Conservation (phyloP, 495 filamentous ascomycete genomes). For the Patellaria atrata region DNA sequence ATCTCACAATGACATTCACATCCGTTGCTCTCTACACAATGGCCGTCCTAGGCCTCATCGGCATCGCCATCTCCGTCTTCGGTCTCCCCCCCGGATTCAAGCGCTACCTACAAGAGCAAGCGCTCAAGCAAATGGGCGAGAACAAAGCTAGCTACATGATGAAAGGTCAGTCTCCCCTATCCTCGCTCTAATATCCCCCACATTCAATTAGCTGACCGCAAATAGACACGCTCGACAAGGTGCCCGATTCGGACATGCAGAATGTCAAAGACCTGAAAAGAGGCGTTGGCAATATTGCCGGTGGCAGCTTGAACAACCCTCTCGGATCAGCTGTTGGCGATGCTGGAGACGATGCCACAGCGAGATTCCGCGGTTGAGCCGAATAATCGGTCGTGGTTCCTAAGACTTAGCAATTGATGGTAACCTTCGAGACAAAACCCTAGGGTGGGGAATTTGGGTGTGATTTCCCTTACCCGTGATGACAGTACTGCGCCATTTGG, state of each 20-base stretch:
- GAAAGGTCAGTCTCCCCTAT: slow-evolving; percentile 16
- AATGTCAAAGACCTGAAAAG: slow-evolving; percentile 26
- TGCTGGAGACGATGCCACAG: slow-evolving; percentile 20
- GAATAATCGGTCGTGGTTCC: no score
- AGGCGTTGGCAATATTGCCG: slow-evolving; percentile 23
- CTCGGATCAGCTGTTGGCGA: slow-evolving; percentile 25
- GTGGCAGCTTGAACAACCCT: slow-evolving; percentile 25
- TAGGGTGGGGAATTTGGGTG: no score
- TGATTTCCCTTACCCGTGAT: no score
- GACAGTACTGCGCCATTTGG: no score
- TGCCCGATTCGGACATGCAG: slow-evolving; percentile 27
- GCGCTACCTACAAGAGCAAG: slow-evolving; percentile 31
- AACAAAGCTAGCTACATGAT: slow-evolving; percentile 32
- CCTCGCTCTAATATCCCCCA: slow-evolving; percentile 1
- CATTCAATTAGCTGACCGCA: neutral
- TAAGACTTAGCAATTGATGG: no score
- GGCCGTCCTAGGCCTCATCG: slow-evolving; percentile 14
- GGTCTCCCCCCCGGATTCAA: slow-evolving; percentile 29
- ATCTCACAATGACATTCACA: no score
- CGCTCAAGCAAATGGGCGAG: slow-evolving; percentile 39
- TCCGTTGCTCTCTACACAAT: no score
- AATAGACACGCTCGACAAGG: slow-evolving; percentile 24
- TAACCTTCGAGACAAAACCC: no score
- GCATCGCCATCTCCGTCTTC: slow-evolving; percentile 21
- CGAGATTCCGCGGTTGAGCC: no score